phyloP scores from a whole-genome alignment of 805 yeast species.

The Metschnikowia noctiluminum region DNA sequence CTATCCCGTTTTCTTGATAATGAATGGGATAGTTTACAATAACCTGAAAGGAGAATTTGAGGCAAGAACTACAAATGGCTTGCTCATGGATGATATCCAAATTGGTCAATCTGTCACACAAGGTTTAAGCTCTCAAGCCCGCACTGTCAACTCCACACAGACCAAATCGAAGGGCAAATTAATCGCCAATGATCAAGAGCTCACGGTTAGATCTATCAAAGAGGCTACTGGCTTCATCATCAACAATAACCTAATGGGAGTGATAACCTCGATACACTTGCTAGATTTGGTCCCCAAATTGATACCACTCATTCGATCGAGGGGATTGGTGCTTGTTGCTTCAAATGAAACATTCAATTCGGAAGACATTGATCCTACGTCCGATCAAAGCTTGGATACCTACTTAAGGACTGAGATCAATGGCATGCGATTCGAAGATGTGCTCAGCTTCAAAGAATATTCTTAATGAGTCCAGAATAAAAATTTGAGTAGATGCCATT shows the following conservation, averaged over 20 bases:
- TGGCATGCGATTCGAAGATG: conserved; percentile 62
- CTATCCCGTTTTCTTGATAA: conserved; percentile 85
- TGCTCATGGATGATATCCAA: conserved; percentile 26
- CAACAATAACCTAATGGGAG: conserved; percentile 79
- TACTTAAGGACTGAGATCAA: conserved; percentile 51
- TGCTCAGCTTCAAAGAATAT: conserved; percentile 64
- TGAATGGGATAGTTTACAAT: conserved; percentile 58
- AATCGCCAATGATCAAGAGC: conserved; percentile 34
- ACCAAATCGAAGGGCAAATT: conserved; percentile 17
- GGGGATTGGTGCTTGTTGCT: conserved; percentile 84
- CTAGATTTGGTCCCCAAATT: conserved; percentile 72
- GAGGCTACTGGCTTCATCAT: conserved; percentile 81
- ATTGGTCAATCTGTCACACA: conserved; percentile 3
- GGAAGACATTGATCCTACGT: conserved; percentile 18
- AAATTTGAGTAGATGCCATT: not conserved
- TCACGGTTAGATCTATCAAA: conserved; percentile 63
- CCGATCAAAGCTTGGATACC: conserved; percentile 32
- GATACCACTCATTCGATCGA: conserved; percentile 67
- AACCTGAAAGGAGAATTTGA: conserved; percentile 28
- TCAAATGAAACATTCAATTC: conserved; percentile 39
- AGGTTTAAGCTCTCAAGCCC: not conserved
- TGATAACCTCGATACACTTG: conserved; percentile 70
- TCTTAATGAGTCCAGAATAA: conserved; percentile 9
- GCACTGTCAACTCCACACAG: conserved; percentile 2
- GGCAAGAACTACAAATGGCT: conserved; percentile 40